phyloP scores from a whole-genome alignment of 768 basidiomycete genomes.

The Suillus hirtellus region DNA sequence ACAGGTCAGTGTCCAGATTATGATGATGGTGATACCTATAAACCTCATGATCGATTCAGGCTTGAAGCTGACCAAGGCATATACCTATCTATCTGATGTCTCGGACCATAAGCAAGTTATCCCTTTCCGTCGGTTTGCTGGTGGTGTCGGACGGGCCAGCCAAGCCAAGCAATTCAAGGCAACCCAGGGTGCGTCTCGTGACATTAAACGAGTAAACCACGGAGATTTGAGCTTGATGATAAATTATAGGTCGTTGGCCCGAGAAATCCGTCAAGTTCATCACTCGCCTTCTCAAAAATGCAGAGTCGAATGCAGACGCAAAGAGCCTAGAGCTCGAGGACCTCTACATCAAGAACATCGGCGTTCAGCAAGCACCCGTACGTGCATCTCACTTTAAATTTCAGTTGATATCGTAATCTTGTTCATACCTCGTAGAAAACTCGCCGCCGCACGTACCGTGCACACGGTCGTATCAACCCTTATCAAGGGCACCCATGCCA shows the following conservation, averaged over 20 bases:
- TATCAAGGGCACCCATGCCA: conserved; percentile 99
- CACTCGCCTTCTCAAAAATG: conserved; percentile 93
- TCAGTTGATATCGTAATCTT: conserved; percentile 9
- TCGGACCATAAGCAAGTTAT: conserved; percentile 96
- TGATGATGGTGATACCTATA: background rate
- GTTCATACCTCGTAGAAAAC: conserved; percentile 67
- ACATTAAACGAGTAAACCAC: background rate
- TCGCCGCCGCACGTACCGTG: conserved; percentile 98
- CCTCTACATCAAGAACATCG: conserved; percentile 93
- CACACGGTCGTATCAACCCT: conserved; percentile 96
- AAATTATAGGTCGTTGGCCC: conserved; percentile 90
- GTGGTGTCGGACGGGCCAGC: conserved; percentile 91
- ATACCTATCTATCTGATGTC: conserved; percentile 91
- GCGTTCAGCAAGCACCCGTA: conserved; percentile 97
- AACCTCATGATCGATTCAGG: conserved; percentile 46
- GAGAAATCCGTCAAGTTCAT: conserved; percentile 98
- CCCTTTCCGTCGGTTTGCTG: conserved; percentile 94
- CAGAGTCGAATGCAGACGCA: conserved; percentile 97
- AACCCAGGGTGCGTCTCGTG: conserved; percentile 76
- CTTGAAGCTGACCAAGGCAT: conserved; percentile 91
- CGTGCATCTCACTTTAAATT: conserved; percentile 32
- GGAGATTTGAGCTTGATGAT: background rate
- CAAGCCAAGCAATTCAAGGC: conserved; percentile 97
- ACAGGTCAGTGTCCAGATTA: conserved; percentile 57
- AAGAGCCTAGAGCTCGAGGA: conserved; percentile 95